Percentiles rank a stretch among this genome's conserved stretches.
Conservation (phyloP, 306 rosid genomes). For the Sesbania bispinosa region DNA sequence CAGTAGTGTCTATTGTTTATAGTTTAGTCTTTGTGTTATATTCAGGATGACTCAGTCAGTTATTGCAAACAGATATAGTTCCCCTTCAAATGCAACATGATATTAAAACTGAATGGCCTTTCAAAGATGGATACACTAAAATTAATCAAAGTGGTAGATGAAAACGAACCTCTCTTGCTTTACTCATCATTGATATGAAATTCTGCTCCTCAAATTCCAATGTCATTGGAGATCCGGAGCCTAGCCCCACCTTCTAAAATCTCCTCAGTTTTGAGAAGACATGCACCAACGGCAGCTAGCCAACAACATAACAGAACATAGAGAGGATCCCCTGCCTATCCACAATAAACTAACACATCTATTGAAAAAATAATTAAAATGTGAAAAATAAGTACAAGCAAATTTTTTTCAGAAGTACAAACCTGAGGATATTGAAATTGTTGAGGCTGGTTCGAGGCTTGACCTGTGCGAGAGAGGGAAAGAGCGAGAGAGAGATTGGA, state of each 20-base stretch:
- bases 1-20: neutral
- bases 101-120: neutral
- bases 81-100: slow-evolving; percentile 13
- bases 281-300: slow-evolving; percentile 78
- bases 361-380: no score
- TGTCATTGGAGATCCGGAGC: slow-evolving; percentile 69
- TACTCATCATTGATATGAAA: slow-evolving; percentile 69
- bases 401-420: no score
- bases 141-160: neutral
- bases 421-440: no score
- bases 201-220: slow-evolving; percentile 82
- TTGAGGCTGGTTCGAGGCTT: no score
- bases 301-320: slow-evolving; percentile 75
- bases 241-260: slow-evolving; percentile 75
- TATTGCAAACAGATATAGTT: neutral
- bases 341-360: no score
- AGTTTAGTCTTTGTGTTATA: no score
- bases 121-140: neutral
- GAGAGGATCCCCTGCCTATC: no score
- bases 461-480: no score
- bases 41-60: neutral
- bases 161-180: slow-evolving; percentile 70
- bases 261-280: slow-evolving; percentile 85
- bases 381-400: no score
- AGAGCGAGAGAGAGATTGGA: no score